Evolutionary conservation across 306 rosid species (phyloP), one percentile per base, ranked within the genome.

Genomic region (Cicer cuneatum): DNA sequence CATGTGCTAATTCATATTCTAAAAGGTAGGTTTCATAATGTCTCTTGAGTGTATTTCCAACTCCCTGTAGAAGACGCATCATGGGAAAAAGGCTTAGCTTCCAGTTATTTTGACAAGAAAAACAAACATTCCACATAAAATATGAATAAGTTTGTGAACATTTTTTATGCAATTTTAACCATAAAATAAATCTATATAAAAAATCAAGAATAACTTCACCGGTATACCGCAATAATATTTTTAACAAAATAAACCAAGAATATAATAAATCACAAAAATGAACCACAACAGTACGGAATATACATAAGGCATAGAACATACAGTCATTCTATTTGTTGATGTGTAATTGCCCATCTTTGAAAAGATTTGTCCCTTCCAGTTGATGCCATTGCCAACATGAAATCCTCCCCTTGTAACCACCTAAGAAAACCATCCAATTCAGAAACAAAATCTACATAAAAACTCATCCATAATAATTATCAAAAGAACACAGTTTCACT

Each of bases 361-460:
- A 87, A 95, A 95, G 74, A 95, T 95, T 83, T 95, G 99, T 66
- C 99, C 99, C 87, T 95, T 95, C 99, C 99, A 95, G 85, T 95
- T 95, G 90, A 95, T 95, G 78, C 98, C 99, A 72, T 95, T 95
- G 76, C 98, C 99, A 69, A 95, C 99, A 72, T 95, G 98, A 86
- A 95, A 95, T 78, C 99, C 99, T 69, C 99, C 99, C 82, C 99
- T 86, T 2, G 99, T 92, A 53, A 92, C 99, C 87, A 95, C 99
- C 99, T 93, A 78, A 60, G 51, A 61, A 57, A 41, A 68, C 69
- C 60, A 82, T 56, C 18, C 57, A 43, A 66, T 70, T 87, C 49
- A 83, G 51, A 14, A 78, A 72, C 68, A 64, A 37, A 57, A 37
- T 67, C 11, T 5, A 73, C 19, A 54, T 16, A 66, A 67, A 56